Evolutionary conservation across 345 rosid genomes (phyloP).

Genomic region (Viola odorata): DNA sequence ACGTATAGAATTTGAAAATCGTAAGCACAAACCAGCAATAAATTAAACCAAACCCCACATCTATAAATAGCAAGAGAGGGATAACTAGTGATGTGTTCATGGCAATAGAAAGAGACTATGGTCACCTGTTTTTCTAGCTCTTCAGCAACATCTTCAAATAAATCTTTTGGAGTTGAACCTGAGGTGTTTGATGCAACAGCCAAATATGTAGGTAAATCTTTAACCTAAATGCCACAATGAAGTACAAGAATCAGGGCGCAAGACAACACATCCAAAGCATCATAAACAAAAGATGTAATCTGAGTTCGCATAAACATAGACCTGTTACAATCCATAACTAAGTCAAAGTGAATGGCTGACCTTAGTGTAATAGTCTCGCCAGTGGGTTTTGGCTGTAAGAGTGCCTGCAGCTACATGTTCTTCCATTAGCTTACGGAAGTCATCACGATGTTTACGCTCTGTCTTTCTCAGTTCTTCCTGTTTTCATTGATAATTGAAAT

Average conservation of each 20-base stretch:
- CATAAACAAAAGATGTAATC: conserved; percentile 12
- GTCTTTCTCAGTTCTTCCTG: conserved; percentile 85
- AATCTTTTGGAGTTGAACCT: conserved; percentile 86
- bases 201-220: conserved; percentile 60
- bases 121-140: conserved; percentile 76
- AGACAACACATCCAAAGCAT: neutral
- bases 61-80: neutral
- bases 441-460: conserved; percentile 95
- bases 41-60: neutral
- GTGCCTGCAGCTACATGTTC: conserved; percentile 66
- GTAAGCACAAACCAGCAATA: neutral
- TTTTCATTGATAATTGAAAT: conserved; percentile 22
- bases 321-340: conserved; percentile 5
- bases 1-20: conserved; percentile 3
- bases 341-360: conserved; percentile 30
- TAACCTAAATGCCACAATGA: conserved; percentile 45
- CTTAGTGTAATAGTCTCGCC: conserved; percentile 83
- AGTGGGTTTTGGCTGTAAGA: conserved; percentile 68
- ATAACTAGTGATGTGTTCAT: neutral
- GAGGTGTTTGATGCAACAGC: conserved; percentile 74
- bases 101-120: neutral
- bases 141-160: conserved; percentile 82
- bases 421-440: conserved; percentile 81
- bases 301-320: conserved; percentile 4
- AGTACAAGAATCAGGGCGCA: neutral